A percentile compares a stretch with the other conserved stretches of the same genome.
phyloP scores from a whole-genome alignment of 257 asterid species.

The Solanum peruvianum region DNA sequence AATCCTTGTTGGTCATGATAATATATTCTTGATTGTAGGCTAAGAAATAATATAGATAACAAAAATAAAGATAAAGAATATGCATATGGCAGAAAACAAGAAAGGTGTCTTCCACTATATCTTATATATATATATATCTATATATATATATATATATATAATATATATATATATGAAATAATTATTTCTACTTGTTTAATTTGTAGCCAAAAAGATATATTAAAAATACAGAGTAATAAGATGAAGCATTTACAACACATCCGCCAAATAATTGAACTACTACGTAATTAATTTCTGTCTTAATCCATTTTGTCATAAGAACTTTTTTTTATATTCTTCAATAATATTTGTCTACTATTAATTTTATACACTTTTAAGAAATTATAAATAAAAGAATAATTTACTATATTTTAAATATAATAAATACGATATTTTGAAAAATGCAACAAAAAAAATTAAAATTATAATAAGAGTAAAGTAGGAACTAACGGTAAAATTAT shows the following conservation, averaged over 20 bases:
- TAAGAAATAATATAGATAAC: neutral
- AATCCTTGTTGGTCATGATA: neutral
- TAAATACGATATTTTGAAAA: too few species aligned
- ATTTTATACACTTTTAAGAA: too few species aligned
- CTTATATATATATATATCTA: neutral
- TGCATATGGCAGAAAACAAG: neutral
- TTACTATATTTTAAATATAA: too few species aligned
- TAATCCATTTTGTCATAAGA: neutral
- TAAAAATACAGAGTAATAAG: neutral
- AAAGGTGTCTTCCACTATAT: neutral
- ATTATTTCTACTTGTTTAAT: neutral
- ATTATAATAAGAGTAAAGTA: too few species aligned
- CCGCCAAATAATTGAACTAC: neutral
- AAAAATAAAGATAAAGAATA: neutral
- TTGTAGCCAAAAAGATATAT: neutral
- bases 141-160: too few species aligned
- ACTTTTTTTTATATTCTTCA: neutral
- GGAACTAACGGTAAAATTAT: too few species aligned
- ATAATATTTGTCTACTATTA: too few species aligned
- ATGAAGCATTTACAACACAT: neutral
- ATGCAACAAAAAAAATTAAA: too few species aligned
- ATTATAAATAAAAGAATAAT: too few species aligned
- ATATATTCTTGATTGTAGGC: neutral
- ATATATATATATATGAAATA: neutral
- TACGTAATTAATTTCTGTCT: neutral